These are phyloP conservation scores for Dissophora ornata DNA, from an alignment of 192 early-diverging fungal genomes.

Conservation along the genomic window DNA sequence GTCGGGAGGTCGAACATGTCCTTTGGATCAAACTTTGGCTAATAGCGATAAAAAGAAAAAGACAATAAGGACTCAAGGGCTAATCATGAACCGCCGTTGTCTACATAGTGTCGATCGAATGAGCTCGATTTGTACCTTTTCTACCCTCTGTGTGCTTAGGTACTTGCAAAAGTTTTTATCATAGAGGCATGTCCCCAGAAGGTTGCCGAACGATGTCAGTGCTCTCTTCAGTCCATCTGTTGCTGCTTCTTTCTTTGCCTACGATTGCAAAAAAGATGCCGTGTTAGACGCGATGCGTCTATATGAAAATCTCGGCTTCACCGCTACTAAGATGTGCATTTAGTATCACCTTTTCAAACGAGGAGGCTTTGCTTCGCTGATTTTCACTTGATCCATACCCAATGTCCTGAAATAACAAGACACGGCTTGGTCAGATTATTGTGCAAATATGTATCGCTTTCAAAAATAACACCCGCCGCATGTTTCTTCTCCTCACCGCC, in stretches of 20 bases:
- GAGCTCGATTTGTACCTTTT: conserved; percentile 6
- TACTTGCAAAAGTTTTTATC: conserved; percentile 75
- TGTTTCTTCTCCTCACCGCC: too few species aligned
- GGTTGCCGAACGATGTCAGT: conserved; percentile 86
- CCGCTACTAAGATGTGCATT: too few species aligned
- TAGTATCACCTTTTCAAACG: conserved; percentile 84
- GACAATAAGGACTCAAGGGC: too few species aligned
- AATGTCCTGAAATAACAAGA: conserved; percentile 70
- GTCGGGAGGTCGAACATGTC: conserved; percentile 15
- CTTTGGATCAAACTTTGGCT: conserved; percentile 20
- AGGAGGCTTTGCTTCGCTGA: conserved; percentile 75
- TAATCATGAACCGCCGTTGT: too few species aligned
- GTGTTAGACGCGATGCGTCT: not conserved
- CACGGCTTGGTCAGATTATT: too few species aligned
- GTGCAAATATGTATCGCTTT: too few species aligned
- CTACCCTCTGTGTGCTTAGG: conserved; percentile 21
- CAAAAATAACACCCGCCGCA: too few species aligned
- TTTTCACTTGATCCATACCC: conserved; percentile 89
- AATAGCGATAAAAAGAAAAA: not conserved
- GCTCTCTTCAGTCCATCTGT: conserved; percentile 94
- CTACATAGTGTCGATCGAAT: too few species aligned
- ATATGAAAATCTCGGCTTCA: too few species aligned
- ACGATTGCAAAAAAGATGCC: not conserved
- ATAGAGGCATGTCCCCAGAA: conserved; percentile 87
- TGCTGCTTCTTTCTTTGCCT: conserved; percentile 90